Conservation (phyloP, 768 basidiomycete genomes). For the Russula virescens region DNA sequence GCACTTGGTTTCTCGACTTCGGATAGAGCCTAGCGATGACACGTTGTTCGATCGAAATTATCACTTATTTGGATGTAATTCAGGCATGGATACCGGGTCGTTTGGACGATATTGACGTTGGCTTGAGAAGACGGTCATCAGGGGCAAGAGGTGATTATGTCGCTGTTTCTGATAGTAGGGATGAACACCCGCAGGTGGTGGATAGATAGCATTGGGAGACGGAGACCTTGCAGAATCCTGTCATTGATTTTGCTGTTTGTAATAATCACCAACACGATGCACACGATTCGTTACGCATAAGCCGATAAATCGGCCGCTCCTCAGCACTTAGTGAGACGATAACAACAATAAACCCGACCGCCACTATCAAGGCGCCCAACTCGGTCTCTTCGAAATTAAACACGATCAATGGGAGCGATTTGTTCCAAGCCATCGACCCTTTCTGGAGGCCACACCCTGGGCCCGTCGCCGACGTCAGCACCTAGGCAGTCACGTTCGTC, state of each 20-base stretch:
- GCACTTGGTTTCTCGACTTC: not conserved
- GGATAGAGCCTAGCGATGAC: not conserved
- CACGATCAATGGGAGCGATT: constrained; percentile 32
- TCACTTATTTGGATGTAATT: constrained; percentile 4
- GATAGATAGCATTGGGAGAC: too few species aligned
- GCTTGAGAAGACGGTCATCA: not conserved
- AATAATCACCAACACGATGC: too few species aligned
- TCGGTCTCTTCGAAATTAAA: not conserved
- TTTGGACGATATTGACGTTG: constrained; percentile 15
- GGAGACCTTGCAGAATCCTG: too few species aligned
- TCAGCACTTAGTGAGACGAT: too few species aligned
- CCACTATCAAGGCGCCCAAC: too few species aligned
- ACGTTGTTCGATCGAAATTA: constrained; percentile 7
- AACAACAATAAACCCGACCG: too few species aligned
- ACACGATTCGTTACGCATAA: too few species aligned
- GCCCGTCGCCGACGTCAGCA: constrained; percentile 13
- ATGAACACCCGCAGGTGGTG: not conserved
- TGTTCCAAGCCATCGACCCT: constrained; percentile 34
- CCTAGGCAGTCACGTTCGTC: not conserved
- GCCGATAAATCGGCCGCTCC: too few species aligned
- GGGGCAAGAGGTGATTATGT: constrained; percentile 13
- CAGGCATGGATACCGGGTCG: constrained; percentile 19
- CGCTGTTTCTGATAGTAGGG: constrained; percentile 3
- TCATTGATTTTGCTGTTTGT: too few species aligned
- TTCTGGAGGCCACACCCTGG: constrained; percentile 31